Evolutionary conservation across 495 filamentous ascomycete species (phyloP).

Genomic region (Neurospora sp.): DNA sequence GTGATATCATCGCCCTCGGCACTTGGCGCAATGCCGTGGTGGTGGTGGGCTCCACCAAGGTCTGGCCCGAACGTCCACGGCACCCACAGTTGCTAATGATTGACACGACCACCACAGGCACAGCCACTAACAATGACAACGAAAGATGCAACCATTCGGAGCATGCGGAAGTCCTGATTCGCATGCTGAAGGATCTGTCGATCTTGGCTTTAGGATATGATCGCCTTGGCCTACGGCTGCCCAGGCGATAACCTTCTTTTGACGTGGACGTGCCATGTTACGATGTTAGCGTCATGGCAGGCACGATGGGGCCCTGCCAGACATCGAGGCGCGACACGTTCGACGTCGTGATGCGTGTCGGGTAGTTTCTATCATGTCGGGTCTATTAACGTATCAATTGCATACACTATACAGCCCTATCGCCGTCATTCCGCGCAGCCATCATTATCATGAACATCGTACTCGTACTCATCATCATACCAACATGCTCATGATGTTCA

Average conservation of each 20-base stretch:
- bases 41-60: neutral
- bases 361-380: too few species aligned
- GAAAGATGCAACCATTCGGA: neutral
- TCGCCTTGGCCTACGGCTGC: neutral
- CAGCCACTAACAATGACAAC: neutral
- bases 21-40: neutral
- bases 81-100: neutral
- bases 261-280: neutral
- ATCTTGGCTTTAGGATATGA: neutral
- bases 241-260: neutral
- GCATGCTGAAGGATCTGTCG: neutral
- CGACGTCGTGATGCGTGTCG: too few species aligned
- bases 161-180: neutral
- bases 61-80: neutral
- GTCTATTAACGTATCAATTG: too few species aligned
- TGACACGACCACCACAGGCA: too few species aligned
- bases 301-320: too few species aligned
- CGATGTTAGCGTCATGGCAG: neutral
- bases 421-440: too few species aligned
- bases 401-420: too few species aligned
- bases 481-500: too few species aligned
- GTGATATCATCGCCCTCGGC: neutral
- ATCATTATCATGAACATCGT: too few species aligned
- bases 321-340: too few species aligned
- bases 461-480: too few species aligned